A percentile compares a stretch with the other conserved stretches of the same genome.
phyloP scores from a whole-genome alignment of 345 rosid genomes.

The Triadica sebifera region DNA sequence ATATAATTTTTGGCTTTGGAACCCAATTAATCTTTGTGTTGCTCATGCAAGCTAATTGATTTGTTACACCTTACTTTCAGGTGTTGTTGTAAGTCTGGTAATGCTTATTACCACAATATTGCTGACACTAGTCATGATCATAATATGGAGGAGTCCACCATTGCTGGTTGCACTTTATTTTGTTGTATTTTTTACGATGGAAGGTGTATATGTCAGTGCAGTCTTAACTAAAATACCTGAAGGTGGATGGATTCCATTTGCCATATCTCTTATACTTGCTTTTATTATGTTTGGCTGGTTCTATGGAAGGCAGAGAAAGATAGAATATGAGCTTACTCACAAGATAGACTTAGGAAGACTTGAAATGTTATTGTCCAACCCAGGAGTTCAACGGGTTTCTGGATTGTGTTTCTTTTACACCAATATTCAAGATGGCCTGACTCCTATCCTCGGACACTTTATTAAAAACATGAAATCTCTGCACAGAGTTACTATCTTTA shows the following conservation, averaged over 20 bases:
- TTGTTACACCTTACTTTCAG: conserved; percentile 33
- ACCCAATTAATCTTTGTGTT: background rate
- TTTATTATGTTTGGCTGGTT: conserved; percentile 89
- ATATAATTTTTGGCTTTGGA: background rate
- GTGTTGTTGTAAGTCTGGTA: conserved; percentile 79
- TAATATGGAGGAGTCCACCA: conserved; percentile 72
- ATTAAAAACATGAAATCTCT: conserved; percentile 78
- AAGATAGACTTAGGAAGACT: conserved; percentile 61
- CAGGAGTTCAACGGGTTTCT: conserved; percentile 68
- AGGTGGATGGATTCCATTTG: conserved; percentile 95
- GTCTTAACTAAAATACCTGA: conserved; percentile 66
- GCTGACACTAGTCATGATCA: conserved; percentile 74
- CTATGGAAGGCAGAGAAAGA: conserved; percentile 78
- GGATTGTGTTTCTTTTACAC: conserved; percentile 88
- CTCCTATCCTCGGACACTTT: conserved; percentile 75
- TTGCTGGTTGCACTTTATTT: conserved; percentile 64
- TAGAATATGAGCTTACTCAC: conserved; percentile 66
- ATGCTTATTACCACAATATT: conserved; percentile 85
- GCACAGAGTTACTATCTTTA: conserved; percentile 71
- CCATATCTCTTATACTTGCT: conserved; percentile 68
- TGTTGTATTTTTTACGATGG: conserved; percentile 58
- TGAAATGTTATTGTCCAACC: conserved; percentile 48
- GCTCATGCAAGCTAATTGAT: background rate
- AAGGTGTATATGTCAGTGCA: conserved; percentile 79
- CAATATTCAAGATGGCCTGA: conserved; percentile 71